Evolutionary conservation across 2,329 filamentous ascomycete species (phyloP).

Genomic region (Penicillium hesseltinei): DNA sequence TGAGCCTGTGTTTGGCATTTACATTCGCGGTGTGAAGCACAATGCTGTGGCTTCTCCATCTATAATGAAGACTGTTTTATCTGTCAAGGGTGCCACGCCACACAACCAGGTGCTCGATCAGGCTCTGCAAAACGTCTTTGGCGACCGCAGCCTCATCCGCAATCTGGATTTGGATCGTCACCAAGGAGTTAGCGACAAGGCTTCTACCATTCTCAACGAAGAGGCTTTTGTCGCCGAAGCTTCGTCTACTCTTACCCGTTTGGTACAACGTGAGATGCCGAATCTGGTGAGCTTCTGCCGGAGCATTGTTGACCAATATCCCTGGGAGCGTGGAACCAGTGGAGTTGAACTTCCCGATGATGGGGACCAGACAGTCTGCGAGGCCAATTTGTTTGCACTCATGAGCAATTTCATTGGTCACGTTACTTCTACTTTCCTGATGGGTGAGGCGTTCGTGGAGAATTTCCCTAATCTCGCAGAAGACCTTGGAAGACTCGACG

Average conservation of each 20-base stretch:
- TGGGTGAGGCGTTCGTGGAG: constrained; percentile 53
- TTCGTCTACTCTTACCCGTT: constrained; percentile 37
- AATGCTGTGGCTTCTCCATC: constrained; percentile 52
- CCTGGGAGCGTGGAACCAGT: constrained; percentile 58
- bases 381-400: constrained; percentile 53
- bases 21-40: constrained; percentile 51
- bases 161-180: constrained; percentile 35
- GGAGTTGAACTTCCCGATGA: constrained; percentile 45
- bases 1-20: constrained; percentile 49
- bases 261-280: constrained; percentile 48
- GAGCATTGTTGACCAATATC: constrained; percentile 60
- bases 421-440: constrained; percentile 47
- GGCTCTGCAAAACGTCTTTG: constrained; percentile 45
- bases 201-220: constrained; percentile 44
- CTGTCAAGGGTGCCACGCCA: constrained; percentile 30
- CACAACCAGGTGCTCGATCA: constrained; percentile 32
- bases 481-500: constrained; percentile 57
- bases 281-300: constrained; percentile 60
- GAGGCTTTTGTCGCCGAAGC: constrained; percentile 48
- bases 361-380: constrained; percentile 46
- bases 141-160: constrained; percentile 39
- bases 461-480: constrained; percentile 54
- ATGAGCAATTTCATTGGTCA: constrained; percentile 58
- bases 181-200: constrained; percentile 39
- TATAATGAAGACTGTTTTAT: constrained; percentile 44